Evolutionary conservation across 768 basidiomycete genomes (phyloP), one percentile per base, ranked within the genome.

Genomic region (Mycena leptocephala): DNA sequence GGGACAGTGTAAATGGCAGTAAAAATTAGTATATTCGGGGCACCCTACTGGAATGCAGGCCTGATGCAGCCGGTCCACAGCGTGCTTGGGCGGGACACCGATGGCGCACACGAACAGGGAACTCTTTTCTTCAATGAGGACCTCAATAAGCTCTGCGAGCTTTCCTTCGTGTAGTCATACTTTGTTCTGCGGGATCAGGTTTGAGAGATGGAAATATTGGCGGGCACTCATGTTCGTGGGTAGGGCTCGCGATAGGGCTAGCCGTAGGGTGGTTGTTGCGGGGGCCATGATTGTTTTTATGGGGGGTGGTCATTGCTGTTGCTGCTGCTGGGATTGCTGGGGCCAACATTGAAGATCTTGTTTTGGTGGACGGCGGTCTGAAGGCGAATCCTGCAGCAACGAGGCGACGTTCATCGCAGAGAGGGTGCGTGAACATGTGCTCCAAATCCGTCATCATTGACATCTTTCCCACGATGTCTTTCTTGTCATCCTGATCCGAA

Each of bases 71-170:
- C 88, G 91, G 51, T 97, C 95, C 55, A 99, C 95, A 39, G 90
- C 93, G 77, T 92, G 89, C 80, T 91, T 92, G 3, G 97, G 95
- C 0, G 97, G 97, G 13, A 98, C 92, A 78, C 96, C 96, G 58
- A 97, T 90, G 43, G 96, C 97, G 79, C 94, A 98, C 70, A 99
- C 97, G 84, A 99, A 99, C 16, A 99, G 92, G 26, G 91, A 86
- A 0, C 96, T 88, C 82, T 95, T 96, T 86, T 98, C 96, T 75
- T 97, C 95, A 81, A 98, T 97, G 82, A 99, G 97, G 41, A 98
- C 95, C 77, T 96, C 91, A 72, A 98, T 91, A 46, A 69, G 58
- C 41, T 70, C 66, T 3, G 41, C 48, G 46, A 75, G 62, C 68
- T 70, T 70, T 32, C 62, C 58, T 76, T 72, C 37, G 96, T 97